Conservation (phyloP, 2,329 filamentous ascomycete species). For the Ampelomyces quisqualis region DNA sequence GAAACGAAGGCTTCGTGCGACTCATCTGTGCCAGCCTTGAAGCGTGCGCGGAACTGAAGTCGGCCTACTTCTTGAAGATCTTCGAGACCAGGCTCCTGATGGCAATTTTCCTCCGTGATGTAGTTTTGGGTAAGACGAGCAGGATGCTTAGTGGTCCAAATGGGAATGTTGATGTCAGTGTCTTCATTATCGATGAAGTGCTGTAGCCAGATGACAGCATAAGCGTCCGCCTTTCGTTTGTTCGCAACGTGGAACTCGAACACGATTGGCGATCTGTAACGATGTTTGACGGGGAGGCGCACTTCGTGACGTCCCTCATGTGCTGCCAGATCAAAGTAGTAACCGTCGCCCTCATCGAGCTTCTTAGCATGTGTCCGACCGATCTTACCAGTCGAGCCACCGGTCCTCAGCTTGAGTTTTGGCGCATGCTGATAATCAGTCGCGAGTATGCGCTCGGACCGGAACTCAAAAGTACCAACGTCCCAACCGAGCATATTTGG, state of each 20-base stretch:
- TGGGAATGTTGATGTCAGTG: conserved; percentile 77
- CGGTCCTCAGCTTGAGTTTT: conserved; percentile 78
- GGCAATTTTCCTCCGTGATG: conserved; percentile 76
- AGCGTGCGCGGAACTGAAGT: conserved; percentile 74
- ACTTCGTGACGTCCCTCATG: conserved; percentile 57
- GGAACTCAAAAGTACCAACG: conserved; percentile 90
- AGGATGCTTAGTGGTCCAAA: conserved; percentile 79
- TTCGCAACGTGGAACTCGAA: conserved; percentile 76
- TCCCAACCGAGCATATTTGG: conserved; percentile 88
- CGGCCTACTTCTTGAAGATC: conserved; percentile 79
- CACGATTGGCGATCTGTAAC: conserved; percentile 85
- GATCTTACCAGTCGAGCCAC: conserved; percentile 75
- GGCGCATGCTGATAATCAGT: conserved; percentile 61
- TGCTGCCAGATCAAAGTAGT: conserved; percentile 60
- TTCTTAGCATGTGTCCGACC: conserved; percentile 63
- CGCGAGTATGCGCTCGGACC: conserved; percentile 67
- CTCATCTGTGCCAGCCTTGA: conserved; percentile 87
- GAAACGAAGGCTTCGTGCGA: conserved; percentile 80
- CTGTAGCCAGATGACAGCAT: conserved; percentile 81
- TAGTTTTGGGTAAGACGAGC: conserved; percentile 86
- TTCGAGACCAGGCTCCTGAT: conserved; percentile 68
- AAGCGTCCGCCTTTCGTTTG: conserved; percentile 70
- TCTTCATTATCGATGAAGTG: conserved; percentile 80
- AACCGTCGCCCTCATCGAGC: conserved; percentile 59
- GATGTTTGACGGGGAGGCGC: conserved; percentile 82